Conservation (phyloP, 345 rosid species). For the Eucalyptus tenuipes region DNA sequence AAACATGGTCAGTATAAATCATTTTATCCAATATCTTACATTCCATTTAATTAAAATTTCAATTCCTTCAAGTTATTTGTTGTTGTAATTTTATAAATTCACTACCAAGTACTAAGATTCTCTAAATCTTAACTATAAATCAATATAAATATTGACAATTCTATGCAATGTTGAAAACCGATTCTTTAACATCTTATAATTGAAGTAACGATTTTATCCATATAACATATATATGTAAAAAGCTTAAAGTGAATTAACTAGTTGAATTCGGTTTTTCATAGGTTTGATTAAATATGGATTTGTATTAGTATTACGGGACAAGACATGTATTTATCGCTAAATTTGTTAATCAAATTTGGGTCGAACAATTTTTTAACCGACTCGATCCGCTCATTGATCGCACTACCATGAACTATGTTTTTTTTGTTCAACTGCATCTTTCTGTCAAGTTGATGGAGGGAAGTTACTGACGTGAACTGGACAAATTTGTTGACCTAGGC, state of each 20-base stretch:
- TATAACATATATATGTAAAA: background rate
- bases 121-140: too few species aligned
- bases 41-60: too few species aligned
- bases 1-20: background rate
- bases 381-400: rapidly evolving
- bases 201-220: too few species aligned
- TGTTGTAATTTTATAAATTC: too few species aligned
- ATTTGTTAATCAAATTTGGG: background rate
- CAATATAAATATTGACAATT: too few species aligned
- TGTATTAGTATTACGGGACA: rapidly evolving
- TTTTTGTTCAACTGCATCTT: background rate
- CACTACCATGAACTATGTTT: background rate
- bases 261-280: background rate
- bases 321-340: too few species aligned
- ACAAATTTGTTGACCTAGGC: background rate
- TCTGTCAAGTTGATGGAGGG: background rate
- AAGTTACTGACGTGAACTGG: background rate
- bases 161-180: too few species aligned
- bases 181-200: too few species aligned
- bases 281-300: too few species aligned
- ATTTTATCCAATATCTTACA: too few species aligned
- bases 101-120: too few species aligned
- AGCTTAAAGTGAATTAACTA: background rate
- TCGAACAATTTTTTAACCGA: background rate
- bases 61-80: too few species aligned